Evolutionary conservation across 169 alveolate species (phyloP).

Genomic region (Sarcocystis neurona): DNA sequence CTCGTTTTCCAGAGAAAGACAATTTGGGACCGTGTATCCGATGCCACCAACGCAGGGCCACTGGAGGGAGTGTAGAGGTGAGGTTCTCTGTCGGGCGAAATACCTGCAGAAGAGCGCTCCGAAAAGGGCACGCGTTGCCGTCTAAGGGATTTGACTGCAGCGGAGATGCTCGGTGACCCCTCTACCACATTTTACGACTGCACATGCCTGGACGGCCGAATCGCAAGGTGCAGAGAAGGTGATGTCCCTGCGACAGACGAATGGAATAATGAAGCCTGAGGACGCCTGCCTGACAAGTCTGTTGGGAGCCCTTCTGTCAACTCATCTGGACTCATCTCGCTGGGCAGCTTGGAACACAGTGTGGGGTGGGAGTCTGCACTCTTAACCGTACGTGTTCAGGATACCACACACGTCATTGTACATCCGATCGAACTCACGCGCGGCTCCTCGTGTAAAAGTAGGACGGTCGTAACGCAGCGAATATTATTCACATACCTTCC

Average conservation of each 20-base stretch:
- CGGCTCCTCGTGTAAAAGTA: neutral
- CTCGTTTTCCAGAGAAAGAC: neutral
- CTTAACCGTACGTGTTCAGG: neutral
- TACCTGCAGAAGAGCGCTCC: constrained; percentile 31
- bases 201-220: neutral
- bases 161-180: neutral
- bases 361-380: neutral
- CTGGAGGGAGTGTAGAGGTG: constrained; percentile 57
- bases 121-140: neutral
- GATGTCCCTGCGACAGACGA: neutral
- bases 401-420: neutral
- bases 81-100: constrained; percentile 49
- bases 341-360: neutral
- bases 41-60: constrained; percentile 64
- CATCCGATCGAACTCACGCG: neutral
- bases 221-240: neutral
- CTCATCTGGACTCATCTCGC: too few relatives aligned
- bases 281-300: too few relatives aligned
- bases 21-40: constrained; percentile 44
- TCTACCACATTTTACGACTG: neutral
- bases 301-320: too few relatives aligned
- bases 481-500: too few relatives aligned
- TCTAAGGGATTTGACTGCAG: neutral
- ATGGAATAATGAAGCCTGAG: too few relatives aligned
- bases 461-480: too few relatives aligned